Evolutionary conservation across 2,329 filamentous ascomycete species (phyloP).

Genomic region (Sporothrix dimorphospora): DNA sequence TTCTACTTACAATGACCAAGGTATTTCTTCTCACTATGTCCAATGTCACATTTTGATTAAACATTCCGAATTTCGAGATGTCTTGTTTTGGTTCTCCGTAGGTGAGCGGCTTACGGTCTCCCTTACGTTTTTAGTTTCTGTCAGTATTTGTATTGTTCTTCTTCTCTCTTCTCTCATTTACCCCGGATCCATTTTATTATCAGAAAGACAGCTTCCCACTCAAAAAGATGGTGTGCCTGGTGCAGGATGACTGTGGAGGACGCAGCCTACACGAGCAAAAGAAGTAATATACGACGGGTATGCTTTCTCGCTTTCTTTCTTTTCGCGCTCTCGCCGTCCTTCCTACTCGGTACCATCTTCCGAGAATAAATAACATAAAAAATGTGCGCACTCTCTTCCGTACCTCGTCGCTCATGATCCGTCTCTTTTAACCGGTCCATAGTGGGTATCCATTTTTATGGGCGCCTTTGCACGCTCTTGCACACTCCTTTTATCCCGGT

Average conservation of each 20-base stretch:
- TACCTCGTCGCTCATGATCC: not conserved
- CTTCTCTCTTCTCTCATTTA: too few species aligned
- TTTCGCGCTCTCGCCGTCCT: not conserved
- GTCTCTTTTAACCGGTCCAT: not conserved
- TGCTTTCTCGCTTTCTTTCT: not conserved
- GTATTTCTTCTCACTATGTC: too few species aligned
- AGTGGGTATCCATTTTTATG: not conserved
- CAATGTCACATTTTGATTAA: not conserved
- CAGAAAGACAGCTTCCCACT: too few species aligned
- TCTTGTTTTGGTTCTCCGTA: too few species aligned
- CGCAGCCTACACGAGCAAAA: too few species aligned
- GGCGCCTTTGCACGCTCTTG: not conserved
- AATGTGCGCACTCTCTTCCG: not conserved
- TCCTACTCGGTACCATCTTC: not conserved
- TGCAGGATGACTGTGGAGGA: too few species aligned
- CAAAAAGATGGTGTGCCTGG: too few species aligned
- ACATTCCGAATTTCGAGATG: not conserved
- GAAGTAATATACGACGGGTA: not conserved
- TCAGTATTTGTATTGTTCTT: too few species aligned
- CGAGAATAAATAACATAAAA: not conserved
- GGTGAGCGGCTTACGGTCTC: too few species aligned
- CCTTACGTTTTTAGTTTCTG: too few species aligned
- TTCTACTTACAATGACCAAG: too few species aligned
- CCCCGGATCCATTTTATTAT: too few species aligned
- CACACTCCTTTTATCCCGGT: constrained; percentile 1